These are phyloP conservation scores for Lasiodiplodia theobromae DNA, from an alignment of 2,329 filamentous ascomycete species.

Conservation along the genomic window DNA sequence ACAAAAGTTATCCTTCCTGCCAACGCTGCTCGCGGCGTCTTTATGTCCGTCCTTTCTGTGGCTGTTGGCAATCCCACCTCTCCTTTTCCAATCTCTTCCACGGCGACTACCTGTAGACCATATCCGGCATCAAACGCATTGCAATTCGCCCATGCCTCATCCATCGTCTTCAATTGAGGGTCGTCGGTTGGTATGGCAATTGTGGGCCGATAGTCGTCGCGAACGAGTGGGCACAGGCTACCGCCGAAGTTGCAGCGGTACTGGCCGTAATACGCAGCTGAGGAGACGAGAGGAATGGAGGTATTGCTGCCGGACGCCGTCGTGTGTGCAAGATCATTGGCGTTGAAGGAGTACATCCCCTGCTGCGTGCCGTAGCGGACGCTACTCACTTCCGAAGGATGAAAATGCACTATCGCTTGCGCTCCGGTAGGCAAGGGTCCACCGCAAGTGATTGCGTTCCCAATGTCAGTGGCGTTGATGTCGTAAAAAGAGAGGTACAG, in stretches of 20 bases:
- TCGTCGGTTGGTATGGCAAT: not conserved
- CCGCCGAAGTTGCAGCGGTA: not conserved
- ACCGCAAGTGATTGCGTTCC: not conserved
- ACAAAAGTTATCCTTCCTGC: too few relatives aligned
- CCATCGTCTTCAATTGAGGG: not conserved
- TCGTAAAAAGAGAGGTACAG: conserved; percentile 6
- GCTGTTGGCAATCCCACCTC: too few relatives aligned
- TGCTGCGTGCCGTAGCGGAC: not conserved
- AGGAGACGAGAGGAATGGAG: not conserved
- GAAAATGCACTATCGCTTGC: not conserved
- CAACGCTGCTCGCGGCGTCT: not conserved
- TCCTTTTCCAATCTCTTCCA: not conserved
- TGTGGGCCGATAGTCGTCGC: not conserved
- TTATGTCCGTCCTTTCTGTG: too few relatives aligned
- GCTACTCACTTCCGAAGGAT: not conserved
- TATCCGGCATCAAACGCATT: not conserved
- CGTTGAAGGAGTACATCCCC: not conserved
- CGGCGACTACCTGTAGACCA: not conserved
- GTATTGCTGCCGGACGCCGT: not conserved
- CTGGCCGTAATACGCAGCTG: not conserved
- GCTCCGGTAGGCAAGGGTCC: not conserved
- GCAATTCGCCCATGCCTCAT: not conserved
- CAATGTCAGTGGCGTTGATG: not conserved
- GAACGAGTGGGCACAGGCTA: not conserved
- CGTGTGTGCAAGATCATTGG: not conserved